A percentile compares a stretch with the other conserved stretches of the same genome.
Evolutionary conservation across 345 rosid genomes (phyloP).

Genomic region (Adansonia digitata): DNA sequence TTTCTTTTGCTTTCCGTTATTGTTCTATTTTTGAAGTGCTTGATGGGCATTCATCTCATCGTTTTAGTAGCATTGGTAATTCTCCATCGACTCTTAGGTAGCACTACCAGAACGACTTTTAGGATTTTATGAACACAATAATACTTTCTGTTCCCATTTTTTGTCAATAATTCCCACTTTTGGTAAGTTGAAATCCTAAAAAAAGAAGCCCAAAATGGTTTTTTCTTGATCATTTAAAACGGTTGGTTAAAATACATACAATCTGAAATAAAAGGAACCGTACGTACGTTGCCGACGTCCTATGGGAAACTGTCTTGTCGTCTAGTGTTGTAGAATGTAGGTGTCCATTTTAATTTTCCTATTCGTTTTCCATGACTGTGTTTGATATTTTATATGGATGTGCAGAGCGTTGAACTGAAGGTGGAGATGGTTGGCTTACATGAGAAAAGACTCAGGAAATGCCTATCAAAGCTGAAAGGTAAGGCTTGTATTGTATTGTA

Average conservation of each 20-base stretch:
- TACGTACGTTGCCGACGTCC: too few relatives aligned
- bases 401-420: slow-evolving; percentile 43
- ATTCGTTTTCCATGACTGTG: not conserved
- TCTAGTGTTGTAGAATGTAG: not conserved
- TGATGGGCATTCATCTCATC: not conserved
- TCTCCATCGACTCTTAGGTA: not conserved
- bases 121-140: too few relatives aligned
- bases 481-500: too few relatives aligned
- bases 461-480: slow-evolving; percentile 40
- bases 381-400: too few relatives aligned
- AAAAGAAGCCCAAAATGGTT: not conserved
- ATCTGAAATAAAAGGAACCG: not conserved
- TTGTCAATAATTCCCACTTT: not conserved
- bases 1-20: not conserved
- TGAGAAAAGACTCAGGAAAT: slow-evolving; percentile 42
- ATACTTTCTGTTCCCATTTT: not conserved
- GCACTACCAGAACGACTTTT: too few relatives aligned
- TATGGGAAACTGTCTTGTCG: not conserved
- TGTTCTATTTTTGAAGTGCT: not conserved
- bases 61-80: too few relatives aligned
- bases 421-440: slow-evolving; percentile 50
- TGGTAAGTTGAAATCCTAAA: too few relatives aligned
- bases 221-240: not conserved
- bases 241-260: not conserved
- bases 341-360: not conserved